Base-by-base conservation (phyloP, 2,329 filamentous ascomycete genomes). In the Penicillium sp. region DNA sequence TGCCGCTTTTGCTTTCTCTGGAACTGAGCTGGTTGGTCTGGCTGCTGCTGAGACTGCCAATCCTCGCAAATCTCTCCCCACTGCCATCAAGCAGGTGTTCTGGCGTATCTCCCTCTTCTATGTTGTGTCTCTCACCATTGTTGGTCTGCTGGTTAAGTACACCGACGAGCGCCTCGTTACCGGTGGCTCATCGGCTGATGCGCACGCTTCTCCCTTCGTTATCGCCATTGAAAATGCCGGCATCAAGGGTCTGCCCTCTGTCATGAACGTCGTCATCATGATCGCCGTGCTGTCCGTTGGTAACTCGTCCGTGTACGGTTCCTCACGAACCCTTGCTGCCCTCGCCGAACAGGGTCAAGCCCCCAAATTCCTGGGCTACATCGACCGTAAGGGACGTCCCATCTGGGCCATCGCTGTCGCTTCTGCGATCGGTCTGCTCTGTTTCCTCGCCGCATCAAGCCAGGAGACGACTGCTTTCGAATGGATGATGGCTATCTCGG, bases 221-320 rank as follows among this genome's bases (percentile, higher is more conserved):
- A 95, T 97, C 66, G 90, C 92, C 59, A 96, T 96, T 64, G 80
- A 89, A 62, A 88, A 92, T 59, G 91, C 92, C 1, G 88, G 90
- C 8, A 95, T 97, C 65, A 77, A 84, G 41, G 87, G 88, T 2
- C 82, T 97, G 2, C 90, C 91, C 2, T 92, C 89, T 0, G 83
- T 97, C 51, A 95, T 97, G 89, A 97, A 97, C 73, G 86, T 85
- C n/a, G 91, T 97, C 57, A 96, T 97, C 71, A 85, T 97, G 69
- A 85, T 96, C 59, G 89, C 92, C 20, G 92, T 96, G 22, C 78
- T 97, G 22, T 95, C 90, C 0, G 92, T 97, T 56, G 92, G 92
- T 55, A 97, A 96, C 74, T 93, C 90, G 6, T 87, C 92, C 58
- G 88, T 97, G 56, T 97, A 96, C 67, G 93, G 92, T 33, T 93